Evolutionary conservation across 805 yeast genomes (phyloP).

Genomic region (Scheffersomyces amazonensis): DNA sequence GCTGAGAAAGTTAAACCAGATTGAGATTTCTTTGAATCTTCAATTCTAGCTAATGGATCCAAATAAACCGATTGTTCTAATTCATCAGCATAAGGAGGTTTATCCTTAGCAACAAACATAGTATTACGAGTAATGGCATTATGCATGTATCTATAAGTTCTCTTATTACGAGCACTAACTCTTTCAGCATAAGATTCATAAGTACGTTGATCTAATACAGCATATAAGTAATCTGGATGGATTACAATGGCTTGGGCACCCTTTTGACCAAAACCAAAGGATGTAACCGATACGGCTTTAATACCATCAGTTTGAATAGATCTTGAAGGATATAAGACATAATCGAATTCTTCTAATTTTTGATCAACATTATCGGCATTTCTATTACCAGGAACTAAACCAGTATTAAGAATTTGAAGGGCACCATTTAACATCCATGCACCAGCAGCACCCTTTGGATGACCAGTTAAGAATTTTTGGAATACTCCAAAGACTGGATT

Average conservation of each 20-base stretch:
- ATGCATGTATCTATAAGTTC: constrained; percentile 93
- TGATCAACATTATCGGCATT: constrained; percentile 96
- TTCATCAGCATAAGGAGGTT: constrained; percentile 89
- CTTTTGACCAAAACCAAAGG: constrained; percentile 99
- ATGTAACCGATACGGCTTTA: constrained; percentile 94
- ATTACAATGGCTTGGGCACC: constrained; percentile 94
- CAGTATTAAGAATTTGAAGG: constrained; percentile 85
- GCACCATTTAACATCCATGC: constrained; percentile 99
- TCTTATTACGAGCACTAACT: constrained; percentile 79
- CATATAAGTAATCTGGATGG: constrained; percentile 91
- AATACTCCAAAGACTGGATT: constrained; percentile 97
- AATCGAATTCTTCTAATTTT: constrained; percentile 75
- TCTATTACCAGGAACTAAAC: constrained; percentile 97
- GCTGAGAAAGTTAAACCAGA: constrained; percentile 48
- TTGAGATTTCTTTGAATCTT: constrained; percentile 38
- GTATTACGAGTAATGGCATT: constrained; percentile 89
- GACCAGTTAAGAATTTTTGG: constrained; percentile 99
- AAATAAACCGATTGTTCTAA: constrained; percentile 88
- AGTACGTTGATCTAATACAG: constrained; percentile 67
- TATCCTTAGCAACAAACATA: constrained; percentile 87
- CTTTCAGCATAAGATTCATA: constrained; percentile 70
- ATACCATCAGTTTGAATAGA: constrained; percentile 93
- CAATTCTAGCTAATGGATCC: constrained; percentile 89
- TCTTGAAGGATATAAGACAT: constrained; percentile 92
- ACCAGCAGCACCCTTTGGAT: constrained; percentile 99